phyloP scores from a whole-genome alignment of 345 rosid species.

The Brassica juncea region DNA sequence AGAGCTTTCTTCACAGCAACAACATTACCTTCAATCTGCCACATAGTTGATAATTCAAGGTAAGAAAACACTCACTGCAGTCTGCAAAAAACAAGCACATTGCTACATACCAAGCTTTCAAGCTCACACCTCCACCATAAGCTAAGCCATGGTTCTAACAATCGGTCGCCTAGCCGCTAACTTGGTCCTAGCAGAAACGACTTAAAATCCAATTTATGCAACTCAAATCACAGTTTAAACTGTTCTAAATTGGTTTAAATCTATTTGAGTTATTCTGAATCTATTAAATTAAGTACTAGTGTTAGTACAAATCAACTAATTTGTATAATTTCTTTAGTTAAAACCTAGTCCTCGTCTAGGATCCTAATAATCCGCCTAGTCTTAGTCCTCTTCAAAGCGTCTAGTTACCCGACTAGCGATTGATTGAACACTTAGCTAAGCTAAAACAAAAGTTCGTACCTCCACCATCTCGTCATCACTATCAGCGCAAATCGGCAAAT shows the following conservation, averaged over 20 bases:
- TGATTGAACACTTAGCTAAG: background rate
- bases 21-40: conserved; percentile 82
- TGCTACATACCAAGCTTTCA: background rate
- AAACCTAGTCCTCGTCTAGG: background rate
- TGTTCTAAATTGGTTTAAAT: background rate
- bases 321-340: background rate
- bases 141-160: background rate
- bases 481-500: conserved; percentile 67
- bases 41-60: conserved; percentile 21
- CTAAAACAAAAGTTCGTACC: conserved; percentile 42
- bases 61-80: conserved; percentile 4
- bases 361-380: background rate
- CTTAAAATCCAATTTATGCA: background rate
- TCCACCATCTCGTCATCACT: conserved; percentile 78
- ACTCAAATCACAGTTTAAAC: background rate
- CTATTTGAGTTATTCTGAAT: background rate
- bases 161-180: too few relatives aligned
- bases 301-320: background rate
- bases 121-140: background rate
- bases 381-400: too few relatives aligned
- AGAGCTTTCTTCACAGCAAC: conserved; percentile 73
- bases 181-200: too few relatives aligned
- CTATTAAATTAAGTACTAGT: background rate
- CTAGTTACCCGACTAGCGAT: background rate
- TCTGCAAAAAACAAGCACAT: conserved; percentile 4